Conservation (phyloP, 1,284 basidiomycete species). For the Heterobasidion annosum region DNA sequence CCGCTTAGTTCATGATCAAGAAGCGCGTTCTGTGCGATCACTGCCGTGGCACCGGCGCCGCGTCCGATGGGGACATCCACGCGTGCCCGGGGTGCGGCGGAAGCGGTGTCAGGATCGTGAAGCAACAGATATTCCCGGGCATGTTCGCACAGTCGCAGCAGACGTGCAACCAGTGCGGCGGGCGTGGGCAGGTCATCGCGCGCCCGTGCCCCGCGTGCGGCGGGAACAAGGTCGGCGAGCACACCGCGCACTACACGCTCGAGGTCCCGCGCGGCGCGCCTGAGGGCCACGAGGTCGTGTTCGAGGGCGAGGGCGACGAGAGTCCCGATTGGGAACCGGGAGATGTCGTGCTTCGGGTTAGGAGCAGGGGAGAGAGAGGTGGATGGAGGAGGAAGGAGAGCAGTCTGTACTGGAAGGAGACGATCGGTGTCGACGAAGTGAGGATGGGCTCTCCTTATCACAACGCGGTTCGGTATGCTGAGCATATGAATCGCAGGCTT, state of each 20-base stretch:
- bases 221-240: conserved; percentile 78
- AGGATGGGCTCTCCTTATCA: conserved; percentile 11
- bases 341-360: conserved; percentile 79
- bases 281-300: conserved; percentile 86
- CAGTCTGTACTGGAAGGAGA: conserved; percentile 85
- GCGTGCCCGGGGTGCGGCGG: conserved; percentile 76
- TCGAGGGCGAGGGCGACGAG: conserved; percentile 91
- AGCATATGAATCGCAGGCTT: conserved; percentile 38
- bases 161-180: conserved; percentile 74
- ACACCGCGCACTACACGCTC: conserved; percentile 74
- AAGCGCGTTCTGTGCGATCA: conserved; percentile 88
- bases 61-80: conserved; percentile 79
- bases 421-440: conserved; percentile 84
- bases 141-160: conserved; percentile 84
- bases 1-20: conserved; percentile 72
- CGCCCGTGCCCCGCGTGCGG: conserved; percentile 73
- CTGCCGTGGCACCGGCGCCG: conserved; percentile 87
- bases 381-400: conserved; percentile 83
- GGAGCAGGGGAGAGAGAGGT: conserved; percentile 67
- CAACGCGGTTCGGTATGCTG: neutral
- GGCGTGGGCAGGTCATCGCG: conserved; percentile 73
- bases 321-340: conserved; percentile 89
- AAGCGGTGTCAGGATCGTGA: conserved; percentile 75
- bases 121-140: conserved; percentile 92
- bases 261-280: conserved; percentile 84